Base-by-base conservation (phyloP, 2,329 filamentous ascomycete species). In the Didymella pinodella region DNA sequence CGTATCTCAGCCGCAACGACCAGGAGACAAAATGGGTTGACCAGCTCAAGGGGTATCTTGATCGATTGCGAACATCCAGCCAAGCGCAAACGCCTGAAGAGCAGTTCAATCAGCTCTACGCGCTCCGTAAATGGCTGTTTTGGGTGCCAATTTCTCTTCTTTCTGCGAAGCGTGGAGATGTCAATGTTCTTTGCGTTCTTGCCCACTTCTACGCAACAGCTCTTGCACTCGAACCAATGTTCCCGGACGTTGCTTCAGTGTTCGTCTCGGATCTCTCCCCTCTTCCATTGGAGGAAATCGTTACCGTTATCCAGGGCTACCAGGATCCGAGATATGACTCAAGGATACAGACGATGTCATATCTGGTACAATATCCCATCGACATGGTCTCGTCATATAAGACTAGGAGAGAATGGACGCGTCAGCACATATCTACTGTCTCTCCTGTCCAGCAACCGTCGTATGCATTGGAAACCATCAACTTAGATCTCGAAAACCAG, bases 181-280 rank as follows among this genome's bases (percentile, higher is more conserved):
- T 91, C 25, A 91, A 87, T 59, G 90, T 92, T 1, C 83, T 97
- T 65, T 84, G 96, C 51, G 88, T 96, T 62, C 88, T 98, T 54
- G 91, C 93, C 11, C 91, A 98, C 74, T 92, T 97, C 76, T 98
- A 97, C 79, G 93, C 92, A 0, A 88, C 93, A 18, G 93, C 92
- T 3, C 83, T 98, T 59, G 87, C 92, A 38, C 86, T 98, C 79
- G 93, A 97, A 78, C 91, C 92, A 16, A 85, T 97, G 61, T 97
- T 96, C 75, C 93, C 93, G 2, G 92, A 96, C 75, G 90, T 97
- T 66, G 93, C 93, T 46, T 90, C 92, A 20, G 90, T 92, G 48
- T 97, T 97, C 77, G 93, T 80, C 53, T 77, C 80, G 4, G 76
- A 78, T 57, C 83, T 97, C 65, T 89, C 91, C 16, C 85, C 96